These are phyloP conservation scores for Carex sylvatica DNA, from an alignment of 202 grass and related monocot genomes.

Conservation along the genomic window DNA sequence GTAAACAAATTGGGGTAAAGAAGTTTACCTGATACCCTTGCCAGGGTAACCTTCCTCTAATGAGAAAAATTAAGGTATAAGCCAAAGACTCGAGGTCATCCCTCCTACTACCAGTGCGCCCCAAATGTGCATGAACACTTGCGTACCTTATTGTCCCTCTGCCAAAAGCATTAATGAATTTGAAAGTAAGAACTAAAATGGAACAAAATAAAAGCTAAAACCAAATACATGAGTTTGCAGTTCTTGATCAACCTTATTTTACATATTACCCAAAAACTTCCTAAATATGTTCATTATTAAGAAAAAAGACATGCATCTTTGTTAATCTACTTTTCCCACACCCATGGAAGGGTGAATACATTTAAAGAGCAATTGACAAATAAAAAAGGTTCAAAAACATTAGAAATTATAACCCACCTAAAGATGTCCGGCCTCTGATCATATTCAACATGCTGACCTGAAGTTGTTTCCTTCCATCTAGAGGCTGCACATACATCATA, in stretches of 20 bases:
- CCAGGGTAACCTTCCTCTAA: slow-evolving; percentile 90
- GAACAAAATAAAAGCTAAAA: background rate
- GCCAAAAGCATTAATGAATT: slow-evolving; percentile 28
- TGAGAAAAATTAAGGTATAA: slow-evolving; percentile 92
- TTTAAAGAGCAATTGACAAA: background rate
- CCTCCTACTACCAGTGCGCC: slow-evolving; percentile 86
- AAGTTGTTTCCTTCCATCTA: slow-evolving; percentile 77
- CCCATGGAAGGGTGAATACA: background rate
- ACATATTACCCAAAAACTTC: slow-evolving; percentile 4
- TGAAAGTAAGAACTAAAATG: slow-evolving; percentile 1
- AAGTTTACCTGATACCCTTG: slow-evolving; percentile 87
- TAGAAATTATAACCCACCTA: slow-evolving; percentile 48
- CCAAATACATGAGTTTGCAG: background rate
- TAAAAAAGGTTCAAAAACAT: background rate
- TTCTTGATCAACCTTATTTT: background rate
- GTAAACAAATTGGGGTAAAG: background rate
- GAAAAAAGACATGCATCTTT: slow-evolving; percentile 2
- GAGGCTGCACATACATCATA: slow-evolving; percentile 50
- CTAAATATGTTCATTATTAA: slow-evolving; percentile 6
- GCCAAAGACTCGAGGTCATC: slow-evolving; percentile 93
- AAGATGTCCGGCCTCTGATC: slow-evolving; percentile 97
- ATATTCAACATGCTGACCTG: slow-evolving; percentile 84
- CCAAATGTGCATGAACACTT: slow-evolving; percentile 96
- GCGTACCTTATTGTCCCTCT: slow-evolving; percentile 98
- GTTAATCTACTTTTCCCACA: slow-evolving; percentile 4